These are phyloP conservation scores for Eutypa lata DNA, from an alignment of 2,329 filamentous ascomycete genomes.

Conservation along the genomic window DNA sequence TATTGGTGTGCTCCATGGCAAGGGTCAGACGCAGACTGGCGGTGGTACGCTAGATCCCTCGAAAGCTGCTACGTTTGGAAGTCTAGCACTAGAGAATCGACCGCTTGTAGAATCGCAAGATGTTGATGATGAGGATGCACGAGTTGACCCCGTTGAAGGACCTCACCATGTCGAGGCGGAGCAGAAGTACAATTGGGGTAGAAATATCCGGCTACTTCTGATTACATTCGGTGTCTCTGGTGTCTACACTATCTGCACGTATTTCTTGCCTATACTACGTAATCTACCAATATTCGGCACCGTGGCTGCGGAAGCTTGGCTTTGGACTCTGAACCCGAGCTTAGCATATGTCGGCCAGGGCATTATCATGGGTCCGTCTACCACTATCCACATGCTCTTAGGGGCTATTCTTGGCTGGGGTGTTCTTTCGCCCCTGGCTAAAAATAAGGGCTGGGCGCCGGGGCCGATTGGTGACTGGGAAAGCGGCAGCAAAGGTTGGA, in stretches of 20 bases:
- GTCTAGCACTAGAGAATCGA: conserved; percentile 30
- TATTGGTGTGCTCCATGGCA: conserved; percentile 84
- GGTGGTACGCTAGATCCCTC: conserved; percentile 23
- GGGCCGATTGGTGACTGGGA: conserved; percentile 87
- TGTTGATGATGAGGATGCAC: conserved; percentile 15
- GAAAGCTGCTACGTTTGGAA: conserved; percentile 29
- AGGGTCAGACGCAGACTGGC: conserved; percentile 33
- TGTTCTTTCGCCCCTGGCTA: conserved; percentile 83
- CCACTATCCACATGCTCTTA: conserved; percentile 91
- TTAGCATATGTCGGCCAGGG: conserved; percentile 97
- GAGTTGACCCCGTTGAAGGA: conserved; percentile 16
- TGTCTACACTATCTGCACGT: conserved; percentile 74
- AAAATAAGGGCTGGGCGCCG: conserved; percentile 82
- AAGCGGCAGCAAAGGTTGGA: conserved; percentile 93
- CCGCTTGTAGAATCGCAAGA: conserved; percentile 20
- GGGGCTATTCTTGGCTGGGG: conserved; percentile 90
- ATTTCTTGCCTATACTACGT: conserved; percentile 82
- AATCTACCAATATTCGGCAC: conserved; percentile 84
- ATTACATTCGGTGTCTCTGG: conserved; percentile 59
- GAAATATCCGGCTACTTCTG: conserved; percentile 53
- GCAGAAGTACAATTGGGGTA: conserved; percentile 38
- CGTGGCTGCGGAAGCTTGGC: conserved; percentile 72
- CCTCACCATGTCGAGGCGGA: conserved; percentile 27
- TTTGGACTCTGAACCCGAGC: conserved; percentile 95
- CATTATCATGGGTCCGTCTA: conserved; percentile 96